These are phyloP conservation scores for Bacterosira constricta DNA, from an alignment of 108 stramenopile genomes.

Conservation along the genomic window DNA sequence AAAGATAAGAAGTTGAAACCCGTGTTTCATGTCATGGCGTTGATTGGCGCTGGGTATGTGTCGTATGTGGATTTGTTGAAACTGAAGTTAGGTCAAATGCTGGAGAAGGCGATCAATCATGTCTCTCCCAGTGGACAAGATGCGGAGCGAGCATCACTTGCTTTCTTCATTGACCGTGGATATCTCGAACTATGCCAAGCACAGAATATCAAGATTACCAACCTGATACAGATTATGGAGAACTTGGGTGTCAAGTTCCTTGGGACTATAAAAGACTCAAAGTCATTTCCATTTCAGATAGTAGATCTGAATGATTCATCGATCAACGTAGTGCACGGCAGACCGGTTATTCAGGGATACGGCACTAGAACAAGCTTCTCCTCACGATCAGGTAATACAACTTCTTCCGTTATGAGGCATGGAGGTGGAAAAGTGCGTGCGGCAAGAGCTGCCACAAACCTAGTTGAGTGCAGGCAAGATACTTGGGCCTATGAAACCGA, in stretches of 20 bases:
- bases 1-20: constrained; percentile 17
- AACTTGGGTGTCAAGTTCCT: neutral
- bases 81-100: neutral
- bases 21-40: neutral
- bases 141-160: neutral
- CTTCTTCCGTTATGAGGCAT: neutral
- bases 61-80: neutral
- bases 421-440: neutral
- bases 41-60: neutral
- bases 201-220: neutral
- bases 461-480: neutral
- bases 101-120: neutral
- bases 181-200: neutral
- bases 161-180: constrained; percentile 11
- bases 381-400: neutral
- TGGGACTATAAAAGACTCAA: neutral
- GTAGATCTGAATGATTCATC: neutral
- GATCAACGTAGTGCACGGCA: neutral
- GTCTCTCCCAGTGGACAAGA: neutral
- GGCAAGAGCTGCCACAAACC: neutral
- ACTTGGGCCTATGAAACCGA: neutral
- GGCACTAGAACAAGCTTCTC: neutral
- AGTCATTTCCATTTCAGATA: neutral
- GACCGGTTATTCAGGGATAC: neutral
- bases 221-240: constrained; percentile 6